phyloP scores from a whole-genome alignment of 768 basidiomycete genomes.

The Tricholoma furcatifolium region DNA sequence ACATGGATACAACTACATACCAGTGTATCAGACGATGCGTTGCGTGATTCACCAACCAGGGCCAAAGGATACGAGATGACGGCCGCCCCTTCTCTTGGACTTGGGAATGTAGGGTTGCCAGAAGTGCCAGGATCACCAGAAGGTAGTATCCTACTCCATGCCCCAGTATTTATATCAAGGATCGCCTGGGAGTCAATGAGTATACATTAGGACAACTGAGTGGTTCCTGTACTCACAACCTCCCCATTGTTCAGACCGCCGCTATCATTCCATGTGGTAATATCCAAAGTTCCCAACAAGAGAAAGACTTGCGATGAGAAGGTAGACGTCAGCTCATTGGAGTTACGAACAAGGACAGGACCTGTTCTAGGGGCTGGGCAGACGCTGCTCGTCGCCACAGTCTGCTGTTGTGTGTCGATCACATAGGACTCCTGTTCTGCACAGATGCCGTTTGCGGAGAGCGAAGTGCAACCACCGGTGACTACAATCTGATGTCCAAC shows the following conservation, averaged over 20 bases:
- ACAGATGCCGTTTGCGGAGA: conserved; percentile 45
- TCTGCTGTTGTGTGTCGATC: conserved; percentile 39
- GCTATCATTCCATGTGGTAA: conserved; percentile 65
- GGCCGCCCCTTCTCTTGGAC: conserved; percentile 69
- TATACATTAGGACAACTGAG: not conserved
- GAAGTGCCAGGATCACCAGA: conserved; percentile 69
- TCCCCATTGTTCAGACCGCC: conserved; percentile 64
- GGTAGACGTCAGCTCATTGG: conserved; percentile 50
- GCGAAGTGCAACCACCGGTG: conserved; percentile 60
- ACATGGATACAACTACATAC: conserved; percentile 28
- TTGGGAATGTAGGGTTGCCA: conserved; percentile 52
- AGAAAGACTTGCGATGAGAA: conserved; percentile 69
- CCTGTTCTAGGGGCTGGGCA: conserved; percentile 71
- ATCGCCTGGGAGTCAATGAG: conserved; percentile 45
- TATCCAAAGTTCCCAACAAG: conserved; percentile 65
- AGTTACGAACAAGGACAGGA: conserved; percentile 60
- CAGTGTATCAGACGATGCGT: conserved; percentile 60
- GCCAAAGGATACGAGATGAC: conserved; percentile 52
- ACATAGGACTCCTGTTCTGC: conserved; percentile 61
- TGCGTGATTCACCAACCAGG: conserved; percentile 55
- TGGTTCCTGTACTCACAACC: conserved; percentile 48
- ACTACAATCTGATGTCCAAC: conserved; percentile 51
- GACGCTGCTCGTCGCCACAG: conserved; percentile 36
- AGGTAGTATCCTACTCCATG: conserved; percentile 74
- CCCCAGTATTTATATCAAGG: conserved; percentile 55